Conservation (phyloP, 495 filamentous ascomycete species). For the Talaromyces liani region DNA sequence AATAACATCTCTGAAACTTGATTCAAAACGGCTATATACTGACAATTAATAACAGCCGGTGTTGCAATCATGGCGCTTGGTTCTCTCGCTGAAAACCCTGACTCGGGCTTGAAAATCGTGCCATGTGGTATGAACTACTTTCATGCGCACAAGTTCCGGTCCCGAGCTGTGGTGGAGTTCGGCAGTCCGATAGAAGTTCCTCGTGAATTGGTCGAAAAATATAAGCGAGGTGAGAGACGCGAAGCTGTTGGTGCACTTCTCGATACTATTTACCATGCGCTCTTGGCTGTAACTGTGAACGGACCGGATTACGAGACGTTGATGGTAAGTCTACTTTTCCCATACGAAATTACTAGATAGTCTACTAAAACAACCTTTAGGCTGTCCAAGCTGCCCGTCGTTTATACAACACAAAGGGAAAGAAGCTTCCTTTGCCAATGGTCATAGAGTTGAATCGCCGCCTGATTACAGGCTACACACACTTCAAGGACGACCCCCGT, state of each 20-base stretch:
- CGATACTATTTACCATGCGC: slow-evolving; percentile 75
- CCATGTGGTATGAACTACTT: slow-evolving; percentile 99
- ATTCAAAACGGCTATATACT: slow-evolving; percentile 2
- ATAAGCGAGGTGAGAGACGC: slow-evolving; percentile 70
- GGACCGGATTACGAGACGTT: slow-evolving; percentile 94
- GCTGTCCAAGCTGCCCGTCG: slow-evolving; percentile 88
- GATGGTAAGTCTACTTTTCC: slow-evolving; percentile 52
- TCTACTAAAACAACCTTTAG: slow-evolving; percentile 22
- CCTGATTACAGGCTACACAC: slow-evolving; percentile 82
- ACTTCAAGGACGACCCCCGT: slow-evolving; percentile 85
- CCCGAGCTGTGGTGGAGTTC: slow-evolving; percentile 93
- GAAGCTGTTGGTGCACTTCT: slow-evolving; percentile 77
- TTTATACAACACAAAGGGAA: slow-evolving; percentile 88
- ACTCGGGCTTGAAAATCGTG: slow-evolving; percentile 94
- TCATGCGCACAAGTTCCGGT: slow-evolving; percentile 97
- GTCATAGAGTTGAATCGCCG: slow-evolving; percentile 95
- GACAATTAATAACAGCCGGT: slow-evolving; percentile 54
- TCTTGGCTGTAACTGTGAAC: slow-evolving; percentile 86
- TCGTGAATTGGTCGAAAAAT: slow-evolving; percentile 73
- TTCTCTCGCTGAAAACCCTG: slow-evolving; percentile 76
- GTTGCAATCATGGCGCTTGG: slow-evolving; percentile 98
- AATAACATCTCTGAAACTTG: too few relatives aligned
- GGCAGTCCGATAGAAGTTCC: slow-evolving; percentile 81
- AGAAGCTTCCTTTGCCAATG: slow-evolving; percentile 87
- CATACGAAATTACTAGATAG: neutral